Conservation (phyloP, 2,329 filamentous ascomycete species). For the Emergomyces orientalis region DNA sequence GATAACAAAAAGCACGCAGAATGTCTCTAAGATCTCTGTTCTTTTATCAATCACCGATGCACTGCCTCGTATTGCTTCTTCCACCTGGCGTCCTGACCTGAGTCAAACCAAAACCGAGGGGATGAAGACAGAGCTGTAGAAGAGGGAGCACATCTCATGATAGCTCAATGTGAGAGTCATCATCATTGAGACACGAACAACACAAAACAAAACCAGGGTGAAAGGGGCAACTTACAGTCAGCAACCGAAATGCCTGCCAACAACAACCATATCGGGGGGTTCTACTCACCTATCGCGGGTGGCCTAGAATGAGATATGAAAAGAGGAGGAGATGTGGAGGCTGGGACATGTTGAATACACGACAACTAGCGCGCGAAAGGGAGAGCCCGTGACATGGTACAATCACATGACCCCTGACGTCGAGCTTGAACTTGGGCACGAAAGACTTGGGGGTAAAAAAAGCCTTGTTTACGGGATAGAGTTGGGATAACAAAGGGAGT, state of each 20-base stretch:
- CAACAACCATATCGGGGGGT: background rate
- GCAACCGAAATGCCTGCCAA: background rate
- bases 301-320: background rate
- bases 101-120: conserved; percentile 17
- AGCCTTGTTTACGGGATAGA: background rate
- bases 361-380: background rate
- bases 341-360: background rate
- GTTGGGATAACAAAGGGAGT: background rate
- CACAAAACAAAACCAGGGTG: background rate
- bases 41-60: conserved; percentile 35
- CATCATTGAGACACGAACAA: conserved; percentile 30
- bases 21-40: conserved; percentile 42
- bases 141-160: conserved; percentile 25
- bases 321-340: background rate
- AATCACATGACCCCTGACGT: background rate
- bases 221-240: background rate
- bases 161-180: conserved; percentile 32
- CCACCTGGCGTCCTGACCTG: conserved; percentile 22
- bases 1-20: background rate
- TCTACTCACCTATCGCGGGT: background rate
- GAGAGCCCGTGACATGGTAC: background rate
- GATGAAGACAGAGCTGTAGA: conserved; percentile 25
- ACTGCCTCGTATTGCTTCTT: conserved; percentile 27
- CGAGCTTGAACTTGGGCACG: background rate
- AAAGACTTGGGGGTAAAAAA: too few relatives aligned